phyloP scores from a whole-genome alignment of 2,329 filamentous ascomycete genomes.

The Mariannaea elegans region DNA sequence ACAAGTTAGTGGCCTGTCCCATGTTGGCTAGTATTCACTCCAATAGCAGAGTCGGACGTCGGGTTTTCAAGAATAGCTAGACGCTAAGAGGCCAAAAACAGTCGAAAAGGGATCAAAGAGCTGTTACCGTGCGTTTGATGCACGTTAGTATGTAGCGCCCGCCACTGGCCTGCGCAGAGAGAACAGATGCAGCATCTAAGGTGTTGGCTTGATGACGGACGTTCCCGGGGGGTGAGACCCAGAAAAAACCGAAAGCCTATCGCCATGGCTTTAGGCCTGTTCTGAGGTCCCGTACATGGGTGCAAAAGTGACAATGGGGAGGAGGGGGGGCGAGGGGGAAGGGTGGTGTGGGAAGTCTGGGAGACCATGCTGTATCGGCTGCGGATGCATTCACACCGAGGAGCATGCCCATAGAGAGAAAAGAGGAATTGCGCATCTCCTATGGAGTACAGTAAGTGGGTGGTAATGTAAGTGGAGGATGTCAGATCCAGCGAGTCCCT shows the following conservation, averaged over 20 bases:
- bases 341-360: background rate
- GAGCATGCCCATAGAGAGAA: background rate
- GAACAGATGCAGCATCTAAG: background rate
- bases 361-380: too few relatives aligned
- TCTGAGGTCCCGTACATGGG: slow-evolving; percentile 3
- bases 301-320: slow-evolving; percentile 18
- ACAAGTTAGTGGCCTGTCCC: background rate
- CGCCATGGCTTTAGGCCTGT: slow-evolving; percentile 22
- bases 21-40: background rate
- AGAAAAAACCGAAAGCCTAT: background rate
- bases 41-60: background rate
- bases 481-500: slow-evolving; percentile 30
- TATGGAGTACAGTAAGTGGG: too few relatives aligned
- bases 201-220: slow-evolving; percentile 10
- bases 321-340: background rate
- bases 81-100: slow-evolving; percentile 8
- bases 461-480: background rate
- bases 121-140: slow-evolving; percentile 9
- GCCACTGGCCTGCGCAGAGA: slow-evolving; percentile 9
- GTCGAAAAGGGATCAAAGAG: slow-evolving; percentile 32
- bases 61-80: slow-evolving; percentile 11
- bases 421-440: background rate
- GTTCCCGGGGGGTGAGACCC: background rate
- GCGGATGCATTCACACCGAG: background rate
- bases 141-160: slow-evolving; percentile 22